Percentiles rank a stretch among this genome's conserved stretches.
These are phyloP conservation scores for Hypoxylon sp. DNA, from an alignment of 2,329 filamentous ascomycete genomes.

Conservation along the genomic window DNA sequence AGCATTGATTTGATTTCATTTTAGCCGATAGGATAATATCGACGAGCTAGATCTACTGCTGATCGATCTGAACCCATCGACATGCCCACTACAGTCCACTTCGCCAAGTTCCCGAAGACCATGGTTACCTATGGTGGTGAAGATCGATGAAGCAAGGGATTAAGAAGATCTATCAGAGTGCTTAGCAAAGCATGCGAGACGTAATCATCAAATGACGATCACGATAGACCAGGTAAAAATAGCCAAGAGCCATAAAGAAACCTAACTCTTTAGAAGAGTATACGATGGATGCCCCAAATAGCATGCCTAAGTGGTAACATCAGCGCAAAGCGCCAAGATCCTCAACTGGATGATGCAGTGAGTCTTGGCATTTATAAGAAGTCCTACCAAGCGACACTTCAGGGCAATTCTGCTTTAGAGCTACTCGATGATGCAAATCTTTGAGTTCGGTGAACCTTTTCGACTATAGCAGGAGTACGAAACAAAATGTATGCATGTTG, in stretches of 20 bases:
- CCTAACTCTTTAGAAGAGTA: not conserved
- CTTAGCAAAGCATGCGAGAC: not conserved
- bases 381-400: not conserved
- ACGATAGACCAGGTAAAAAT: not conserved
- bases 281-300: not conserved
- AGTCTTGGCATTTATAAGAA: not conserved
- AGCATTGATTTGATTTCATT: not conserved
- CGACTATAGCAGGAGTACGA: not conserved
- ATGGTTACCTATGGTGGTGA: not conserved
- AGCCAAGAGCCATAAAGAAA: not conserved
- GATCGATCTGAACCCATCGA: not conserved
- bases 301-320: not conserved
- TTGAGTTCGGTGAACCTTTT: not conserved
- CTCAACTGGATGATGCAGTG: not conserved
- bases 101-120: not conserved
- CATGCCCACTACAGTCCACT: not conserved
- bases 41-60: not conserved
- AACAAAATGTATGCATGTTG: not conserved
- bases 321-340: not conserved
- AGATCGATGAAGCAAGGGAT: not conserved
- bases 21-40: not conserved
- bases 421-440: not conserved
- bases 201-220: not conserved
- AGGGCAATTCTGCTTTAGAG: not conserved
- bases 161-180: not conserved